Base-by-base conservation (phyloP, 371 early-diverging fungal genomes). In the Mortierella sp. region DNA sequence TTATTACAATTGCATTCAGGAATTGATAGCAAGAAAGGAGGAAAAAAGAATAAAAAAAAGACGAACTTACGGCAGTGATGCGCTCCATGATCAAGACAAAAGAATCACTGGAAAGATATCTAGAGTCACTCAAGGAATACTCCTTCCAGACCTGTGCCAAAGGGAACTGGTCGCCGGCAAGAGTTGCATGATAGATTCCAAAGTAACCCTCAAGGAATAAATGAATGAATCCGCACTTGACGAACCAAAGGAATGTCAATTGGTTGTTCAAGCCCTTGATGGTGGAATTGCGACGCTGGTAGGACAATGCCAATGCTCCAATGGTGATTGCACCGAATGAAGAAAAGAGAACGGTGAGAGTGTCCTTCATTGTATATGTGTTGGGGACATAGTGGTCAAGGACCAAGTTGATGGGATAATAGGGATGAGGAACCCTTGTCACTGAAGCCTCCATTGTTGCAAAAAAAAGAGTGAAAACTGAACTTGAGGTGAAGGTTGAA, bases 101-200 rank as follows among this genome's bases (percentile, higher is more conserved):
- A 10, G 92, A 84, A 66, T 98, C 98, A 49, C 86, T 82, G 34
- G 88, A 83, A 83, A 97, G 83, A 78, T 98, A 98, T 31, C 97
- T 85, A 13, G 96, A 96, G 81, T 98, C 98, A 12, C 91, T 88
- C 72, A 90, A 86, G 1, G 96, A 85, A 80, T 98, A 98, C 84
- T 98, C 97, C 85, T 96, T 95, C 96, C 96, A 98, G 63, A 95
- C 68, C 67, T 96, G 90, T n/a, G 90, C 95, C 49, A 96, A 60
- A 2, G 93, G 64, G 34, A 79, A 82, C 51, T 85, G 82, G 73
- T 93, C 88, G 15, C 89, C 88, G 0, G 94, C 91, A 28, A 97
- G 82, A 7, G 85, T 85, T 13, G 61, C 42, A 71, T 90, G 86
- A 83, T 90, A 86, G 60, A 82, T 84, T 34, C 92, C 86, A 87